Evolutionary conservation across 2,329 filamentous ascomycete species (phyloP), one percentile per base, ranked within the genome.

Genomic region (Cercospora sesami): DNA sequence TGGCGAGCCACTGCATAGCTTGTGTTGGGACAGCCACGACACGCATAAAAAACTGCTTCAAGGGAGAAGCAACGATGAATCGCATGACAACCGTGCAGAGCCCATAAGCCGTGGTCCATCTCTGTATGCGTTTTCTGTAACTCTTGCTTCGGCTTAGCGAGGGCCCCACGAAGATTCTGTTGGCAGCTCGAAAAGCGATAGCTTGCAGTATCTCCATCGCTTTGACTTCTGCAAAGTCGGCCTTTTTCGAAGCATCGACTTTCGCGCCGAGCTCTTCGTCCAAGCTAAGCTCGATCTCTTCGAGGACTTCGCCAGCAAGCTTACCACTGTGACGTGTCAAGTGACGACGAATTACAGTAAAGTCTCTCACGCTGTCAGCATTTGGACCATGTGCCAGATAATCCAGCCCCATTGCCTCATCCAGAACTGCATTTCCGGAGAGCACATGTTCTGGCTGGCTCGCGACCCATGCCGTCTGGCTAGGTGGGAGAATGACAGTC

Each of bases 101-200:
- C 21, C 68, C 51, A 57, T 66, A 67, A 8, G 36, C 16, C 58
- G 66, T 33, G 16, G 60, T 63, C 69, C 69, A 71, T 9, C 64
- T 28, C 30, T 65, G 53, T 3, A 67, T 53, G n/a, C 51, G 64
- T 57, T 51, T 60, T 36, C 63, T 31, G 51, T 67, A 69, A 7
- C 23, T 48, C 45, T 58, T n/a, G 26, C 62, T 58, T 7, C 69
- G 58, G 42, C 69, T 69, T 10, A 69, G 62, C 10, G 69, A 67
- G 12, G 60, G n/a, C 14, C 69, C 69, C 16, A 71, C 64, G 10
- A 73, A 69, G 23, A 72, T 68, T 4, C 68, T 60, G 26, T 73
- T 73, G 0, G 69, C 65, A 4, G 69, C 67, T 12, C 66, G 64
- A 39, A 72, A 72, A 8, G 70, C 64, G 5, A 72, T 55, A 21